Evolutionary conservation across 768 basidiomycete genomes (phyloP).

Genomic region (Tylopilus balloui): DNA sequence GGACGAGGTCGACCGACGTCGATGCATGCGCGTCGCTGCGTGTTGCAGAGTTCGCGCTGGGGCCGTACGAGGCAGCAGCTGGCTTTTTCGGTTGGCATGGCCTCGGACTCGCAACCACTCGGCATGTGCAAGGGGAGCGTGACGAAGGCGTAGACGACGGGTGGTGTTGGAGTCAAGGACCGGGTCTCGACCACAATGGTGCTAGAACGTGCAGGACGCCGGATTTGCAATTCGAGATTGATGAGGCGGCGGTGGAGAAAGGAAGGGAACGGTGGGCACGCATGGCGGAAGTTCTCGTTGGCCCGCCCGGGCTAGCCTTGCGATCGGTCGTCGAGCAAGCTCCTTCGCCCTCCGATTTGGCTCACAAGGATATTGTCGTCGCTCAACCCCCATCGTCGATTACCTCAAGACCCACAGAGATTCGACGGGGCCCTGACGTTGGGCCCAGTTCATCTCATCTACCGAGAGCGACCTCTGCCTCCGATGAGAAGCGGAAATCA

Average conservation of each 20-base stretch:
- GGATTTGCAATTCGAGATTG: conserved; percentile 11
- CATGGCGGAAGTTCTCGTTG: conserved; percentile 20
- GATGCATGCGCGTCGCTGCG: neutral
- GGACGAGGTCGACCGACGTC: neutral
- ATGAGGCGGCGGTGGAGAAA: conserved; percentile 24
- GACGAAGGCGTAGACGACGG: neutral
- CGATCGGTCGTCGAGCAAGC: neutral
- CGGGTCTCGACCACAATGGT: neutral
- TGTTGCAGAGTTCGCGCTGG: conserved; percentile 22
- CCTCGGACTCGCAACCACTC: conserved; percentile 14
- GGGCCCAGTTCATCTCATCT: neutral
- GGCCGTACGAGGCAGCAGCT: conserved; percentile 25
- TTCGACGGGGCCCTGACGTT: conserved; percentile 17
- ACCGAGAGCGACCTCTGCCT: neutral
- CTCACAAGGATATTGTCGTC: neutral
- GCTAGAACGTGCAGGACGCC: neutral
- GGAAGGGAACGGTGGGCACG: conserved; percentile 20
- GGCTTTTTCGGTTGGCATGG: conserved; percentile 30
- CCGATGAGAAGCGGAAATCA: neutral
- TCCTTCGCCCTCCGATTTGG: neutral
- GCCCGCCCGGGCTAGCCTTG: conserved; percentile 12
- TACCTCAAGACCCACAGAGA: neutral
- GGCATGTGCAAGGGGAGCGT: neutral
- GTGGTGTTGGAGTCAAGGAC: neutral
- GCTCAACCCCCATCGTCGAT: neutral